These are phyloP conservation scores for Podospora tetraspora DNA, from an alignment of 495 filamentous ascomycete genomes.

Conservation along the genomic window DNA sequence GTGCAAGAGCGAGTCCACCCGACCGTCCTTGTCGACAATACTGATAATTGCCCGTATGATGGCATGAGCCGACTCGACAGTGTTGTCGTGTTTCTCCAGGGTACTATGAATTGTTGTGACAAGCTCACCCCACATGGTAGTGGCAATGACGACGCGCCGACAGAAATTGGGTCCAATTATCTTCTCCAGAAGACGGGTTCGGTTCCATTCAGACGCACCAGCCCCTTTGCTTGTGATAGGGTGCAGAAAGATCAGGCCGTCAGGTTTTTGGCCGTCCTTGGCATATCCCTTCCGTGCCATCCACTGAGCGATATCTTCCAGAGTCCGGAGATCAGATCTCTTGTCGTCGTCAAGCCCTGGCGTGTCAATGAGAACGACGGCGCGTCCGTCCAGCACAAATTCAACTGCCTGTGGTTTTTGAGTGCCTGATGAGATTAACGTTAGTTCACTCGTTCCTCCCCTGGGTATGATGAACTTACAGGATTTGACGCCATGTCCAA, in stretches of 20 bases:
- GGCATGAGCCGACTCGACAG: background rate
- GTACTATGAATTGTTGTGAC: background rate
- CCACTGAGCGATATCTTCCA: background rate
- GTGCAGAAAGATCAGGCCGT: conserved; percentile 1
- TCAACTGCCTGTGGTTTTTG: background rate
- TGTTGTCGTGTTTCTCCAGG: conserved; percentile 2
- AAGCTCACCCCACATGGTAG: conserved; percentile 3
- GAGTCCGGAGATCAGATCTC: background rate
- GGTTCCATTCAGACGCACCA: background rate
- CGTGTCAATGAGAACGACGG: background rate
- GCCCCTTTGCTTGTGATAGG: background rate
- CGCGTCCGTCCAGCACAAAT: background rate
- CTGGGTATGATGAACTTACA: background rate
- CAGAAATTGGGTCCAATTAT: background rate
- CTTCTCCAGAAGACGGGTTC: background rate
- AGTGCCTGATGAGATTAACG: background rate
- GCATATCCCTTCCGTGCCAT: background rate
- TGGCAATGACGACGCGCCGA: conserved; percentile 1
- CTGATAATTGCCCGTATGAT: background rate
- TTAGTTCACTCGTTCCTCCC: background rate
- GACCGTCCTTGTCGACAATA: background rate
- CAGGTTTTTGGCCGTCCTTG: background rate
- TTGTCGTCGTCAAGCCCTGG: background rate
- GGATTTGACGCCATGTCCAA: background rate
- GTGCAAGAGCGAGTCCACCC: background rate